Evolutionary conservation across 139 green algal genomes (phyloP).

Genomic region (Prasinococcaceae sp.): DNA sequence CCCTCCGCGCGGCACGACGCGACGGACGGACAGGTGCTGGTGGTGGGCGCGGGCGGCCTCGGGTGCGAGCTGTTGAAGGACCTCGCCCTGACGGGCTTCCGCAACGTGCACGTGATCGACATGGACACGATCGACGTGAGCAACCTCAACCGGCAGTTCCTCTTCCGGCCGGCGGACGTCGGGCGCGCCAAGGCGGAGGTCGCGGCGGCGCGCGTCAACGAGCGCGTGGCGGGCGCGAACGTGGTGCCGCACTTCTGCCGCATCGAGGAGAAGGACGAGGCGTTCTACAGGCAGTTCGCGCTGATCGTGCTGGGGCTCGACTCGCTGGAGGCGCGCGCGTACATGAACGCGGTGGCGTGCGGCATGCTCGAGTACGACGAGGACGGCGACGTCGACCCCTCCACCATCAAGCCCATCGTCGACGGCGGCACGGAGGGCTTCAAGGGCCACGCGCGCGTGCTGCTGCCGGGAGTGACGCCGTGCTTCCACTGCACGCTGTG

Average conservation of each 20-base stretch:
- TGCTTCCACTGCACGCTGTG: slow-evolving; percentile 99
- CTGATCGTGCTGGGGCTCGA: slow-evolving; percentile 92
- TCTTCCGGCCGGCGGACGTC: slow-evolving; percentile 90
- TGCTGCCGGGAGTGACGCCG: slow-evolving; percentile 84
- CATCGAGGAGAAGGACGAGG: slow-evolving; percentile 86
- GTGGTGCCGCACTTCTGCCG: slow-evolving; percentile 71
- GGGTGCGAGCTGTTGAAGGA: slow-evolving; percentile 98
- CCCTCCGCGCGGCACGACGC: too few relatives aligned
- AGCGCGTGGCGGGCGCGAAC: slow-evolving; percentile 55
- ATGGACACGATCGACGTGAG: slow-evolving; percentile 99
- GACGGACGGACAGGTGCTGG: too few relatives aligned
- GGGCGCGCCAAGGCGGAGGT: slow-evolving; percentile 84
- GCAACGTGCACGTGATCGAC: slow-evolving; percentile 97
- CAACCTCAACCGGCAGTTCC: slow-evolving; percentile 98
- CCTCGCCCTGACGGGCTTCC: slow-evolving; percentile 84
- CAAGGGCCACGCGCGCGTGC: slow-evolving; percentile 91
- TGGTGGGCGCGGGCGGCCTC: slow-evolving; percentile 89
- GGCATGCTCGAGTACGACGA: slow-evolving; percentile 83
- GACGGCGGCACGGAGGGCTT: slow-evolving; percentile 98
- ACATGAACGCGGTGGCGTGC: slow-evolving; percentile 96
- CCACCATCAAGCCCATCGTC: slow-evolving; percentile 86
- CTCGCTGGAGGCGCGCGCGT: slow-evolving; percentile 85
- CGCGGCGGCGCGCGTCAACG: slow-evolving; percentile 66
- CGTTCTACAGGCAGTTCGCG: slow-evolving; percentile 86
- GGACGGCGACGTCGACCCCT: slow-evolving; percentile 53